phyloP scores from a whole-genome alignment of 768 basidiomycete genomes.

The Cystofilobasidium capitatum region DNA sequence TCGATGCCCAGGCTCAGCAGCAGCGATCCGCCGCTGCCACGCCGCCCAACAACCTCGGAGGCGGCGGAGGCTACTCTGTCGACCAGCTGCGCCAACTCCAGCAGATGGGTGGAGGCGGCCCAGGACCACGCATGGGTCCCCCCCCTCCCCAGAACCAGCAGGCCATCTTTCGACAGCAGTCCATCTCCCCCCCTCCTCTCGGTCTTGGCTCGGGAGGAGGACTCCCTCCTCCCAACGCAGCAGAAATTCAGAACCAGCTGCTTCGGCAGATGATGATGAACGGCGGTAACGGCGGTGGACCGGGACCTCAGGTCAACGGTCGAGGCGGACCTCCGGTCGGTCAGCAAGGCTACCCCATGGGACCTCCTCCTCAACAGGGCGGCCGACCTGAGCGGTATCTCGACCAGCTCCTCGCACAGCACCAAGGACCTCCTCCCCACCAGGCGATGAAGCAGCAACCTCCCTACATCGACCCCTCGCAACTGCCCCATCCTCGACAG shows the following conservation, averaged over 20 bases:
- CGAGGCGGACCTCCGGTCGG: not conserved
- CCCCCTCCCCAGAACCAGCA: not conserved
- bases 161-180: not conserved
- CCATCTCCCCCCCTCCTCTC: not conserved
- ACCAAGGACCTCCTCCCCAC: not conserved
- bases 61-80: not conserved
- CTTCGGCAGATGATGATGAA: constrained; percentile 20
- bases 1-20: constrained; percentile 8
- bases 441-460: not conserved
- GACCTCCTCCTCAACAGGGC: not conserved
- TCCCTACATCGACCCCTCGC: not conserved
- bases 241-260: constrained; percentile 10
- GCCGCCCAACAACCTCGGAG: not conserved
- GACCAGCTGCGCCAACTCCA: constrained; percentile 7
- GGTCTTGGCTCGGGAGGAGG: not conserved
- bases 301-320: not conserved
- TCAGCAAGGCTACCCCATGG: not conserved
- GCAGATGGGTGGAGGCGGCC: constrained; percentile 2
- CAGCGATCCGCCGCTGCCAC: not conserved
- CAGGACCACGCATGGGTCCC: constrained; percentile 4
- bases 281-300: not conserved
- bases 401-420: constrained; percentile 1
- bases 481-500: not conserved
- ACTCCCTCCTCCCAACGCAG: constrained; percentile 10
- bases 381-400: not conserved